These are phyloP conservation scores for Ogataea allantospora DNA, from an alignment of 805 yeast species.

Conservation along the genomic window DNA sequence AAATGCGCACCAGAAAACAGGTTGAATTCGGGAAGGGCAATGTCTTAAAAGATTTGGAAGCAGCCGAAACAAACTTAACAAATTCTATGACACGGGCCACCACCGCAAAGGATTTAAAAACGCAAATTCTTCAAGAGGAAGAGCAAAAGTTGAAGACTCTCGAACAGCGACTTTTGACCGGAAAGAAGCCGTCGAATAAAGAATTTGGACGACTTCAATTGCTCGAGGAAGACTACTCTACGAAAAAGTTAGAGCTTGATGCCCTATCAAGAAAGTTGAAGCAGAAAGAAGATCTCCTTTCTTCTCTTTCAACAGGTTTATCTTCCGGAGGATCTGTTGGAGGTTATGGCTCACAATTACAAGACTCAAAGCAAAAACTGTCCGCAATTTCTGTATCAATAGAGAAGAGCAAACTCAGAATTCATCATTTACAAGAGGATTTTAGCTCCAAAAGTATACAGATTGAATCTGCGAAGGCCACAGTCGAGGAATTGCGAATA, in stretches of 20 bases:
- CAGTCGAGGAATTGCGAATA: constrained; percentile 39
- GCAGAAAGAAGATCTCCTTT: constrained; percentile 73
- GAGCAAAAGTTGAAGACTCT: constrained; percentile 33
- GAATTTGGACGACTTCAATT: constrained; percentile 37
- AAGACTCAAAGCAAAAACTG: constrained; percentile 55
- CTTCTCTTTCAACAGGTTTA: constrained; percentile 85
- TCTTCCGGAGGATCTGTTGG: constrained; percentile 78
- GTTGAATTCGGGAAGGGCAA: constrained; percentile 61
- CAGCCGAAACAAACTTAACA: constrained; percentile 50
- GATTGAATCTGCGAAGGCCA: constrained; percentile 51
- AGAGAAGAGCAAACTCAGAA: constrained; percentile 58
- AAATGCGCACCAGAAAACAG: constrained; percentile 51
- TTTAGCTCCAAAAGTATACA: constrained; percentile 44
- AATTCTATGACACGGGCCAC: constrained; percentile 66
- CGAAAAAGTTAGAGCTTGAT: constrained; percentile 43
- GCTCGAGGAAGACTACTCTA: constrained; percentile 45
- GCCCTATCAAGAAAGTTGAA: constrained; percentile 46
- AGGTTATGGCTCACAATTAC: constrained; percentile 74
- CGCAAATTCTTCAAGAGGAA: constrained; percentile 59
- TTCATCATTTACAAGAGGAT: constrained; percentile 55
- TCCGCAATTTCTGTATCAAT: constrained; percentile 53
- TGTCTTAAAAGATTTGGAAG: constrained; percentile 57
- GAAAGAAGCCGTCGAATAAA: constrained; percentile 21
- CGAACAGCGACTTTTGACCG: background rate
- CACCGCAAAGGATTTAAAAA: constrained; percentile 60